phyloP scores from a whole-genome alignment of 345 rosid species.

The Populus nigra region DNA sequence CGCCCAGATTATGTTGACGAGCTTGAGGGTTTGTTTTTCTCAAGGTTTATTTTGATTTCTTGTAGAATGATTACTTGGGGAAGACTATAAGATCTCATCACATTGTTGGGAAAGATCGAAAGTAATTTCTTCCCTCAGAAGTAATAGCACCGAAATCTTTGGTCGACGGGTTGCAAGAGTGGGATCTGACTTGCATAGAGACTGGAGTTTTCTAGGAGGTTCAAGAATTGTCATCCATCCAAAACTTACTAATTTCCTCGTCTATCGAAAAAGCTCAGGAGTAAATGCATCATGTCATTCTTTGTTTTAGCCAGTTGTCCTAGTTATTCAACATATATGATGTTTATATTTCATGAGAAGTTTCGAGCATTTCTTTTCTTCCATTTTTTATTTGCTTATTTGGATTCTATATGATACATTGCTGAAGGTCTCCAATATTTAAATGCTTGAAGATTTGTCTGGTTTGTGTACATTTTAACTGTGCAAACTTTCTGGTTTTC shows the following conservation, averaged over 20 bases:
- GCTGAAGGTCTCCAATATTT: neutral
- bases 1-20: neutral
- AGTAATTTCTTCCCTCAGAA: conserved; percentile 30
- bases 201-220: conserved; percentile 64
- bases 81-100: conserved; percentile 24
- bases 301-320: neutral
- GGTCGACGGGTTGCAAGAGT: conserved; percentile 28
- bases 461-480: neutral
- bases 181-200: conserved; percentile 22
- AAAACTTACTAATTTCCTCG: conserved; percentile 17
- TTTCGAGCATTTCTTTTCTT: neutral
- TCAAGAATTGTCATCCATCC: conserved; percentile 41
- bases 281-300: conserved; percentile 75
- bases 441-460: neutral
- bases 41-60: conserved; percentile 19
- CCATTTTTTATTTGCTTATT: neutral
- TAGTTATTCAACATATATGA: neutral
- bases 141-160: conserved; percentile 15
- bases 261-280: conserved; percentile 29
- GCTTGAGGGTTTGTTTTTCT: conserved; percentile 16
- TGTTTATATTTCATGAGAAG: neutral
- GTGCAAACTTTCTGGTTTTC: neutral
- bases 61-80: conserved; percentile 35
- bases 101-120: conserved; percentile 22
- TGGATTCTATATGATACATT: neutral